Percentiles rank a stretch among this genome's conserved stretches.
Conservation (phyloP, 1,139 yeast species). For the Sugiyamaella grinbergsii region DNA sequence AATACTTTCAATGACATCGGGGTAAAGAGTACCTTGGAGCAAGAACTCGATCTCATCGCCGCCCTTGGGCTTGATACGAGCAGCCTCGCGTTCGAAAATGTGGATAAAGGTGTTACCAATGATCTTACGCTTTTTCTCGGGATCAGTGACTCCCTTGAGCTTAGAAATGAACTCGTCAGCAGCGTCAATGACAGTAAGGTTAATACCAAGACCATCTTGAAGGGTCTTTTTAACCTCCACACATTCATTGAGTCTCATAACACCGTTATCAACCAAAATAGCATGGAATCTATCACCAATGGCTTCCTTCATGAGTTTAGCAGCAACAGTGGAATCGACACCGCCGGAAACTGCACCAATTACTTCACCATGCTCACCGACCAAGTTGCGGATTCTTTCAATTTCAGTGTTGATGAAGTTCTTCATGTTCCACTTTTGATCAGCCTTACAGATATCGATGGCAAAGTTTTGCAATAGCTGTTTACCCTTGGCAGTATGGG, state of each 20-base stretch:
- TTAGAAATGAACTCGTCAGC: slow-evolving; percentile 82
- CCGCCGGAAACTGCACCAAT: slow-evolving; percentile 99
- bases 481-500: slow-evolving; percentile 93
- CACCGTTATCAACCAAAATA: slow-evolving; percentile 96
- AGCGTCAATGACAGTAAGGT: slow-evolving; percentile 93
- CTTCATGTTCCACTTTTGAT: slow-evolving; percentile 96
- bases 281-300: slow-evolving; percentile 99
- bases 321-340: slow-evolving; percentile 99
- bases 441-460: slow-evolving; percentile 80
- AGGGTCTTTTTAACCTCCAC: slow-evolving; percentile 82
- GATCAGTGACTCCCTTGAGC: slow-evolving; percentile 93
- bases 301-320: slow-evolving; percentile 96
- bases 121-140: slow-evolving; percentile 98
- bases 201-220: slow-evolving; percentile 90
- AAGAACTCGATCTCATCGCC: slow-evolving; percentile 91
- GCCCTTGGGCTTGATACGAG: slow-evolving; percentile 83
- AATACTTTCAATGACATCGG: slow-evolving; percentile 97
- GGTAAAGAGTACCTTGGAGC: slow-evolving; percentile 96
- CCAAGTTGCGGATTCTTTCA: slow-evolving; percentile 82
- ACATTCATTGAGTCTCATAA: slow-evolving; percentile 93
- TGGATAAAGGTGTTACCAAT: slow-evolving; percentile 98
- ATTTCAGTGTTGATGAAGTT: slow-evolving; percentile 97
- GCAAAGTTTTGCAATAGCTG: slow-evolving; percentile 88
- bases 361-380: slow-evolving; percentile 98
- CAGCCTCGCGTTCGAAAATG: slow-evolving; percentile 95